phyloP scores from a whole-genome alignment of 306 rosid genomes.

The Vigna nakashimae region DNA sequence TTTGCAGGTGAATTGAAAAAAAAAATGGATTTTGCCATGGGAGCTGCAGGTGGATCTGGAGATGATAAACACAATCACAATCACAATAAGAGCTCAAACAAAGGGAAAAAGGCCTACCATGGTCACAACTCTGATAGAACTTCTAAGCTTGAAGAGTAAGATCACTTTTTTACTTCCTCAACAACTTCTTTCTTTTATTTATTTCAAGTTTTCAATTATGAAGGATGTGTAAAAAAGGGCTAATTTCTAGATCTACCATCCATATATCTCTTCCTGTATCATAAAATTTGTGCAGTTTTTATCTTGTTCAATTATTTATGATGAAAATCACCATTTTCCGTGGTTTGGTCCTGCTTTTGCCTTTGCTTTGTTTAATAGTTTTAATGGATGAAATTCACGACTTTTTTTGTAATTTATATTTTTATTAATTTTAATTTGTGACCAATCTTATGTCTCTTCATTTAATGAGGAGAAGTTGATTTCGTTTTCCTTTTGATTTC shows the following conservation, averaged over 20 bases:
- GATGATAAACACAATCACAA: conserved; percentile 46
- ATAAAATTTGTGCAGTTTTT: background rate
- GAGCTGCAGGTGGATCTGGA: conserved; percentile 46
- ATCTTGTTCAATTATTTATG: background rate
- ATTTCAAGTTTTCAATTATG: background rate
- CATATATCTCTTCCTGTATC: background rate
- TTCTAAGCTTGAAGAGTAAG: conserved; percentile 70
- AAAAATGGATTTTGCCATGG: conserved; percentile 45
- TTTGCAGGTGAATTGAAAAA: conserved; percentile 29
- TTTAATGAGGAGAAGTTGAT: background rate
- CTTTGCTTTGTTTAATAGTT: background rate
- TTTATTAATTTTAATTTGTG: background rate
- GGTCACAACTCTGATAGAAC: conserved; percentile 62
- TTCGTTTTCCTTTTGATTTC: background rate
- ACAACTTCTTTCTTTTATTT: background rate
- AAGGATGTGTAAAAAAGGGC: background rate
- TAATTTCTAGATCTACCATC: background rate
- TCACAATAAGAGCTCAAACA: conserved; percentile 34
- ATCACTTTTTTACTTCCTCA: background rate
- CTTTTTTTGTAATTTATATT: background rate
- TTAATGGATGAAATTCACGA: background rate
- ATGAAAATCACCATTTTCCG: background rate
- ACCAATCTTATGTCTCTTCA: background rate
- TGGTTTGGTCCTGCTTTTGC: background rate
- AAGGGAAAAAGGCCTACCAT: conserved; percentile 40